Conservation (phyloP, 106 monocot species). For the Vanilla planifolia region DNA sequence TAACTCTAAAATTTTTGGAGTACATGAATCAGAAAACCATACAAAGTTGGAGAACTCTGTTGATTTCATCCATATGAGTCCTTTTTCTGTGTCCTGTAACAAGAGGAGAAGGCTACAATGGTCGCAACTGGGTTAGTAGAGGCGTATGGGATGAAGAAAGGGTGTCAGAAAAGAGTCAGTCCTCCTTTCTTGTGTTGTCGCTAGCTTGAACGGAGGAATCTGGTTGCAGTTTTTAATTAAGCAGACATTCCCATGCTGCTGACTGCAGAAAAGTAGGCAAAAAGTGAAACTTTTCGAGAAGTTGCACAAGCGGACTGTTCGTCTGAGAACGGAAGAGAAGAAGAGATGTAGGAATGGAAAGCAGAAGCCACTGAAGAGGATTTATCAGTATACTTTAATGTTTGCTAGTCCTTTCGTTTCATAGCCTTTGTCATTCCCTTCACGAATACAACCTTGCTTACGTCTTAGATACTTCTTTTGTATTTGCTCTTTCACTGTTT, state of each 20-base stretch:
- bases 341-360: background rate
- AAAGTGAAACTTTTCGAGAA: background rate
- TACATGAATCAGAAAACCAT: constrained; percentile 7
- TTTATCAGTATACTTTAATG: background rate
- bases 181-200: no score
- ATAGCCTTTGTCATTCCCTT: background rate
- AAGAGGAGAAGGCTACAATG: constrained; percentile 16
- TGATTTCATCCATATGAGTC: background rate
- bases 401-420: background rate
- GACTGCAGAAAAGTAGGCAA: background rate
- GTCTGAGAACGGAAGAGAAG: background rate
- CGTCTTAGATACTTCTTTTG: no score
- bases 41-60: constrained; percentile 2
- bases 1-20: constrained; percentile 12
- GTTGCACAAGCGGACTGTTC: background rate
- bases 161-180: no score
- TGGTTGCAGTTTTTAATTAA: background rate
- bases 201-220: no score
- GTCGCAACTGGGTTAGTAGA: background rate
- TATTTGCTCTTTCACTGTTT: no score
- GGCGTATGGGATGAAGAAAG: background rate
- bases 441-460: no score
- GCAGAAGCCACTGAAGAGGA: background rate
- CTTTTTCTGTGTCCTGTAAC: background rate
- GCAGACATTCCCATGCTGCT: background rate